Percentiles rank a stretch among this genome's conserved stretches.
Evolutionary conservation across 225 moss, liverwort and hornwort genomes (phyloP).

Genomic region (Ulota crispa): DNA sequence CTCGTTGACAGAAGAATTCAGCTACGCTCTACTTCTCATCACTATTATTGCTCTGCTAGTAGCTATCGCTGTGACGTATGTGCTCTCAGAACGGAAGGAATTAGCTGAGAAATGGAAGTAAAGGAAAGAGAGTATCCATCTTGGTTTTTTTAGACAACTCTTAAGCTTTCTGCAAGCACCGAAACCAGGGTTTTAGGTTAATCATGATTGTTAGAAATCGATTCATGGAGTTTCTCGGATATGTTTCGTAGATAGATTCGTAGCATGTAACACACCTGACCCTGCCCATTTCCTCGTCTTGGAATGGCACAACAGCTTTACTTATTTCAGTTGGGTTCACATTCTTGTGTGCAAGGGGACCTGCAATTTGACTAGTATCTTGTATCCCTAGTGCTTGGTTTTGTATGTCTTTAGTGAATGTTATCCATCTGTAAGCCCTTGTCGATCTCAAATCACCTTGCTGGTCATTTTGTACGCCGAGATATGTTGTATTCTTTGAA

Average conservation of each 20-base stretch:
- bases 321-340: conserved; percentile 15
- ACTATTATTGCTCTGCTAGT: conserved; percentile 83
- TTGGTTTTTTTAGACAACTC: not conserved
- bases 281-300: not conserved
- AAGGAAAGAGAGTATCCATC: conserved; percentile 5
- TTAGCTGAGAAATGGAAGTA: conserved; percentile 92
- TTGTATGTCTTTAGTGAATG: not conserved
- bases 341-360: conserved; percentile 15
- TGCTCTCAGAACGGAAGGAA: conserved; percentile 88
- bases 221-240: conserved; percentile 29
- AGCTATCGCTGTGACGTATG: conserved; percentile 81
- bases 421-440: not conserved
- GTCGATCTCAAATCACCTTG: not conserved
- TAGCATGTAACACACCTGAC: conserved; percentile 22
- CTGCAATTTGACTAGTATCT: conserved; percentile 17
- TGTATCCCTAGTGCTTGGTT: not conserved
- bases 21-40: conserved; percentile 86
- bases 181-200: conserved; percentile 11
- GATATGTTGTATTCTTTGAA: not conserved
- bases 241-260: conserved; percentile 25
- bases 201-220: conserved; percentile 25
- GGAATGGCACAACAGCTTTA: conserved; percentile 13
- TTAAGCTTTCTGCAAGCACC: conserved; percentile 14
- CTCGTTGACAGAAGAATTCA: conserved; percentile 95
- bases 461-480: not conserved